These are phyloP conservation scores for Hypoxylon perforatum DNA, from an alignment of 495 filamentous ascomycete genomes.

Conservation along the genomic window DNA sequence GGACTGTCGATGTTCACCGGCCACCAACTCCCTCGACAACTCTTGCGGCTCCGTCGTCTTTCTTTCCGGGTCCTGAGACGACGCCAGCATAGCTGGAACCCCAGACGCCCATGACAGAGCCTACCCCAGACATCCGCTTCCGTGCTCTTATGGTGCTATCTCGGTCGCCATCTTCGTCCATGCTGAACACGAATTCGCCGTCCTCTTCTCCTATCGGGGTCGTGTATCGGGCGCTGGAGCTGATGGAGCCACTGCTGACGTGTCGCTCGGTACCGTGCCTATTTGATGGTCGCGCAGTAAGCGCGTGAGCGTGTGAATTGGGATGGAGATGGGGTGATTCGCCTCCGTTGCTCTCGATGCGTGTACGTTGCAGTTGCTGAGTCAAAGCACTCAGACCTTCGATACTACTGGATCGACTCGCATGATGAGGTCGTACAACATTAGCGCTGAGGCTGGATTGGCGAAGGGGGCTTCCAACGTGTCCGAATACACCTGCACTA, in stretches of 20 bases:
- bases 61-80: conserved; percentile 45
- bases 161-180: conserved; percentile 78
- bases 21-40: conserved; percentile 45
- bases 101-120: conserved; percentile 45
- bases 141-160: conserved; percentile 54
- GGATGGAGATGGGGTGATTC: conserved; percentile 55
- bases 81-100: conserved; percentile 54
- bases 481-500: conserved; percentile 73
- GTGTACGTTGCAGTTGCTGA: conserved; percentile 72
- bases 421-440: conserved; percentile 56
- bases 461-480: conserved; percentile 93
- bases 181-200: conserved; percentile 79
- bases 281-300: conserved; percentile 41
- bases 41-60: conserved; percentile 41
- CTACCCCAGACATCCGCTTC: conserved; percentile 55
- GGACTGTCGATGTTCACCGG: conserved; percentile 28
- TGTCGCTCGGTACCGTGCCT: conserved; percentile 59
- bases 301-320: conserved; percentile 34
- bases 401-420: conserved; percentile 51
- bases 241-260: conserved; percentile 62
- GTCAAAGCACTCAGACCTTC: conserved; percentile 75
- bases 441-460: conserved; percentile 83
- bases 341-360: conserved; percentile 55
- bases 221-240: conserved; percentile 65
- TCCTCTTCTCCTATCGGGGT: conserved; percentile 82